Evolutionary conservation across 2,329 filamentous ascomycete species (phyloP), one percentile per base, ranked within the genome.

Genomic region (Ramichloridium luteum): DNA sequence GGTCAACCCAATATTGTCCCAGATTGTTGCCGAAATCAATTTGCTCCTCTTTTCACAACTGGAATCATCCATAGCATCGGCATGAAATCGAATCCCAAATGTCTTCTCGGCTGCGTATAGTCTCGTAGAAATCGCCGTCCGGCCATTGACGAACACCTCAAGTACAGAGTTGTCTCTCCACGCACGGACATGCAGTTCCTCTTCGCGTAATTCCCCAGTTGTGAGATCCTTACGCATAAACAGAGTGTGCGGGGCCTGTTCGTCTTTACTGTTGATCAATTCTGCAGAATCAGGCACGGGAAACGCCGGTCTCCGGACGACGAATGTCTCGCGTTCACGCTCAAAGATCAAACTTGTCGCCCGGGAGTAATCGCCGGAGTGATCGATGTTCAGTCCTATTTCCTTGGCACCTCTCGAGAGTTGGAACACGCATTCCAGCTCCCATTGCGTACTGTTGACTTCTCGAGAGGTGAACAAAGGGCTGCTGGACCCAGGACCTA

Each of bases 131-230:
- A 65, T 54, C 3, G 54, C 58, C 10, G 55, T 60, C 8, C 62
- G 48, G 6, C 53, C 53, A 35, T 66, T 65, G 4, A 60, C 56
- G 37, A 65, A 66, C 1, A 65, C 53, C 38, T 67, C 62, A 3
- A 66, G 41, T 4, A 63, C 58, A 13, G 55, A 59, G 13, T 40
- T 50, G 33, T 66, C 62, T 28, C 56, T 58, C 42, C 59, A 61
- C 0, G 57, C 52, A 12, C 50, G 56, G n/a, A 67, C 46, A n/a
- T 47, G 47, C 1, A 66, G 48, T 2, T 45, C 39, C 37, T 64
- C 40, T 8, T 29, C 39, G 4, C 33, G 28, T 8, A 23, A 4
- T 14, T 17, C 16, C 10, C 34, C 32, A 4, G 37, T 38, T 3
- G 5, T 13, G 2, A 38, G 35, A 36, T 41, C 28, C 6, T 29